These are phyloP conservation scores for Coniferiporia sulphurascens DNA, from an alignment of 1,284 basidiomycete genomes.

Conservation along the genomic window DNA sequence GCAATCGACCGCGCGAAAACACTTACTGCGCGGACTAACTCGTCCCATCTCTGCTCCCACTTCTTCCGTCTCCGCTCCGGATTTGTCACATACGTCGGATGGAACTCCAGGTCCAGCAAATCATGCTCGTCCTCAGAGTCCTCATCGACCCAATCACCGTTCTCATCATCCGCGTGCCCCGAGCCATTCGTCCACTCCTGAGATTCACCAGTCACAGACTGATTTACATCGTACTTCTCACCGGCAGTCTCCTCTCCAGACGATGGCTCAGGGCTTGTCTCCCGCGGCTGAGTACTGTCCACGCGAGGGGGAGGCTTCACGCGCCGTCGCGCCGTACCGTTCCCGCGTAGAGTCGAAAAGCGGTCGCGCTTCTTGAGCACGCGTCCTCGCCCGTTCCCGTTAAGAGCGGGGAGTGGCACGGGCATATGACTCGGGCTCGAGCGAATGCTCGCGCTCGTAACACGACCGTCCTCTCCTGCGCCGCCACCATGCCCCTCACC, in stretches of 20 bases:
- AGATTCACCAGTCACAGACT: slow-evolving; percentile 39
- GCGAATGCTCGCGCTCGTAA: slow-evolving; percentile 52
- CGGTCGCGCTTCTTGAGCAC: slow-evolving; percentile 34
- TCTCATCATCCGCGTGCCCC: slow-evolving; percentile 34
- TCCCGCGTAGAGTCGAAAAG: slow-evolving; percentile 25
- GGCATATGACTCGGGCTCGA: slow-evolving; percentile 76
- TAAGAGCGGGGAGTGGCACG: slow-evolving; percentile 37
- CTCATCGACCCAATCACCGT: slow-evolving; percentile 70
- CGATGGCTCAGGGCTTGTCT: slow-evolving; percentile 68
- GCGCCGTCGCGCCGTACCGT: background rate
- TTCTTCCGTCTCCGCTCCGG: slow-evolving; percentile 59
- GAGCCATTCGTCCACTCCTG: slow-evolving; percentile 37
- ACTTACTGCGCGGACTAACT: slow-evolving; percentile 61
- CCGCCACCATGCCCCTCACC: slow-evolving; percentile 37
- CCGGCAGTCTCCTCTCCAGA: slow-evolving; percentile 54
- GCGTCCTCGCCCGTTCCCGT: slow-evolving; percentile 26
- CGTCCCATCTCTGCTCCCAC: slow-evolving; percentile 73
- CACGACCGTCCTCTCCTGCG: slow-evolving; percentile 25
- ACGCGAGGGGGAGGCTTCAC: slow-evolving; percentile 63
- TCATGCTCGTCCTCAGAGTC: slow-evolving; percentile 69
- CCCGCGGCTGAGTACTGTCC: slow-evolving; percentile 73
- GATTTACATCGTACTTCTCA: slow-evolving; percentile 37
- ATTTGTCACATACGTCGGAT: slow-evolving; percentile 63
- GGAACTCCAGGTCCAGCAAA: slow-evolving; percentile 67
- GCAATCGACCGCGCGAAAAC: background rate